phyloP scores from a whole-genome alignment of 2,329 filamentous ascomycete species.

The Colletotrichum sp. region DNA sequence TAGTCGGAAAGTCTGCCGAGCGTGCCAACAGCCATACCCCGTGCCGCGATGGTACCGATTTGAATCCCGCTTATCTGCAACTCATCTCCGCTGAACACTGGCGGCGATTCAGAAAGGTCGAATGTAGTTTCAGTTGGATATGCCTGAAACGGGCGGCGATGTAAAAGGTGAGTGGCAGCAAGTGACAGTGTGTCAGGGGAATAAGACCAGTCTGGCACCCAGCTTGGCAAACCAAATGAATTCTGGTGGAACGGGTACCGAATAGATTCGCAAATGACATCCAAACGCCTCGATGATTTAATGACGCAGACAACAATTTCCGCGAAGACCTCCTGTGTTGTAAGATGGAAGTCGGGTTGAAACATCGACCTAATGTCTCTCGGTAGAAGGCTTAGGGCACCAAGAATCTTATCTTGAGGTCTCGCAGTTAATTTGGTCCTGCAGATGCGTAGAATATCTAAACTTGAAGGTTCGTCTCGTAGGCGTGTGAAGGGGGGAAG shows the following conservation, averaged over 20 bases:
- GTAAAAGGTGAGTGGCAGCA: neutral
- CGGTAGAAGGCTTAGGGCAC: neutral
- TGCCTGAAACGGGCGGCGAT: neutral
- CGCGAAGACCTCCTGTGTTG: neutral
- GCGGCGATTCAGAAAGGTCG: too few species aligned
- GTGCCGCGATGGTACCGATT: fast-evolving
- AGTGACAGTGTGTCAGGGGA: neutral
- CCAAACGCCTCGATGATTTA: neutral
- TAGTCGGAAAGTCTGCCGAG: fast-evolving
- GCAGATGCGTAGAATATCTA: neutral
- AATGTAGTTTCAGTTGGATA: neutral
- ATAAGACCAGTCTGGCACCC: neutral
- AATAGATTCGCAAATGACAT: neutral
- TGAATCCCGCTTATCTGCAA: fast-evolving
- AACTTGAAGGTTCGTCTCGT: too few species aligned
- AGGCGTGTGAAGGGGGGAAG: neutral
- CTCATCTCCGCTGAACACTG: neutral
- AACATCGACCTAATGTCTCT: fast-evolving
- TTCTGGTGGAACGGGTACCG: neutral
- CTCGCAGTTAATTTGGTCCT: neutral
- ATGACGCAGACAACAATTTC: neutral
- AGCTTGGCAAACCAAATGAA: neutral
- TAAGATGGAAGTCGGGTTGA: neutral
- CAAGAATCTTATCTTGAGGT: neutral
- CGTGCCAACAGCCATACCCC: neutral